A percentile compares a stretch with the other conserved stretches of the same genome.
Conservation (phyloP, 345 rosid species). For the Anastatica hierochuntica region DNA sequence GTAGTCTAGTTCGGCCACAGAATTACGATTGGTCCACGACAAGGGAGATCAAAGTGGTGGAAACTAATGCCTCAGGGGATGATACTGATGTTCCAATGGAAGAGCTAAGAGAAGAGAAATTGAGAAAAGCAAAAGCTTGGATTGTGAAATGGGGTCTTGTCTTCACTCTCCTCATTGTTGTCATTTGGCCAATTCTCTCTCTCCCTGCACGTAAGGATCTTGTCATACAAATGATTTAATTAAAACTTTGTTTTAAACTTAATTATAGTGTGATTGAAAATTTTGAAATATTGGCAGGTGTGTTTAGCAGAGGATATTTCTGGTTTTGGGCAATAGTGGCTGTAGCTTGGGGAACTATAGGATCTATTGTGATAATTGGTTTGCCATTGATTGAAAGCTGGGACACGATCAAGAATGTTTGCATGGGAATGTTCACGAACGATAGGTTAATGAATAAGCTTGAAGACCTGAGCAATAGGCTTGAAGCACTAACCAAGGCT, state of each 20-base stretch:
- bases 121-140: constrained; percentile 65
- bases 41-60: constrained; percentile 70
- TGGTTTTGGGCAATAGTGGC: constrained; percentile 84
- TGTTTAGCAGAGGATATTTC: constrained; percentile 63
- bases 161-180: constrained; percentile 55
- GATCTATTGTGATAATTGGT: constrained; percentile 55
- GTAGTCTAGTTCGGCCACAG: constrained; percentile 62
- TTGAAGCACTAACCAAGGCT: constrained; percentile 42
- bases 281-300: constrained; percentile 3
- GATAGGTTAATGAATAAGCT: constrained; percentile 53
- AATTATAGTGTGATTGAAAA: too few species aligned
- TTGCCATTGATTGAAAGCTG: constrained; percentile 72
- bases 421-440: constrained; percentile 69
- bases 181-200: constrained; percentile 70
- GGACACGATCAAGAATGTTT: constrained; percentile 52
- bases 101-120: constrained; percentile 69
- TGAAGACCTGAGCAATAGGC: constrained; percentile 47
- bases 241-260: too few species aligned
- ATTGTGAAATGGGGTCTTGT: constrained; percentile 78
- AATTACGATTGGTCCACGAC: constrained; percentile 80
- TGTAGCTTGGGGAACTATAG: constrained; percentile 80
- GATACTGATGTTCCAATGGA: constrained; percentile 37
- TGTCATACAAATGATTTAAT: too few species aligned
- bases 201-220: constrained; percentile 59
- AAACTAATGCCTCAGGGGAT: constrained; percentile 33